Evolutionary conservation across 257 asterid species (phyloP).

Genomic region (Ehretia macrophylla): DNA sequence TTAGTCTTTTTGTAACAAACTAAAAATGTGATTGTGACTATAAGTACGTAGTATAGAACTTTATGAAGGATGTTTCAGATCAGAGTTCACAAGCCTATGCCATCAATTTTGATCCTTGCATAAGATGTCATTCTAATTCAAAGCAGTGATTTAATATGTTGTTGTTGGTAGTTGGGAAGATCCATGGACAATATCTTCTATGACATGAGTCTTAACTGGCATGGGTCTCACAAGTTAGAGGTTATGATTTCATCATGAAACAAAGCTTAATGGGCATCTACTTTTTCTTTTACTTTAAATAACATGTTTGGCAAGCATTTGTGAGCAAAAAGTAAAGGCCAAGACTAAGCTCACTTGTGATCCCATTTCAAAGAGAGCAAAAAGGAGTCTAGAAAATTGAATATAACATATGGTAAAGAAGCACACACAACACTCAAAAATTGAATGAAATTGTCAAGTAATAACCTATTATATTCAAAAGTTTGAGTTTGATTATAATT

Average conservation of each 20-base stretch:
- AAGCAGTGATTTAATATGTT: too few relatives aligned
- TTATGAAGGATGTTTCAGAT: too few relatives aligned
- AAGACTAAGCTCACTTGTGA: conserved; percentile 35
- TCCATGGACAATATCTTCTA: conserved; percentile 18
- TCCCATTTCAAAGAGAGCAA: conserved; percentile 33
- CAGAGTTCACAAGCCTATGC: too few relatives aligned
- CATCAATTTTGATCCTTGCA: too few relatives aligned
- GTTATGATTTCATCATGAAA: conserved; percentile 69
- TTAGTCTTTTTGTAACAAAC: too few relatives aligned
- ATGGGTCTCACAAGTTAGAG: conserved; percentile 46
- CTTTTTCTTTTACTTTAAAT: conserved; percentile 38
- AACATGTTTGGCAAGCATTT: conserved; percentile 32
- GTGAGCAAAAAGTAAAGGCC: conserved; percentile 50
- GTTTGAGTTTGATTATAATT: too few relatives aligned
- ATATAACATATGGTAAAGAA: conserved; percentile 41
- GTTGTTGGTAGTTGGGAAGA: conserved; percentile 28
- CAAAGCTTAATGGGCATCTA: conserved; percentile 61
- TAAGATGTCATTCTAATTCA: too few relatives aligned
- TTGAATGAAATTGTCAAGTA: too few relatives aligned
- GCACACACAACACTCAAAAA: too few relatives aligned
- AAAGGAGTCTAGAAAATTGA: conserved; percentile 25
- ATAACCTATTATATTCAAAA: too few relatives aligned
- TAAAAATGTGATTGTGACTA: too few relatives aligned
- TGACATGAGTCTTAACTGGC: conserved; percentile 43
- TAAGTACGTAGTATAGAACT: too few relatives aligned